Percentiles rank a stretch among this genome's conserved stretches.
phyloP scores from a whole-genome alignment of 2,329 filamentous ascomycete genomes.

The Penicillium digitatum region DNA sequence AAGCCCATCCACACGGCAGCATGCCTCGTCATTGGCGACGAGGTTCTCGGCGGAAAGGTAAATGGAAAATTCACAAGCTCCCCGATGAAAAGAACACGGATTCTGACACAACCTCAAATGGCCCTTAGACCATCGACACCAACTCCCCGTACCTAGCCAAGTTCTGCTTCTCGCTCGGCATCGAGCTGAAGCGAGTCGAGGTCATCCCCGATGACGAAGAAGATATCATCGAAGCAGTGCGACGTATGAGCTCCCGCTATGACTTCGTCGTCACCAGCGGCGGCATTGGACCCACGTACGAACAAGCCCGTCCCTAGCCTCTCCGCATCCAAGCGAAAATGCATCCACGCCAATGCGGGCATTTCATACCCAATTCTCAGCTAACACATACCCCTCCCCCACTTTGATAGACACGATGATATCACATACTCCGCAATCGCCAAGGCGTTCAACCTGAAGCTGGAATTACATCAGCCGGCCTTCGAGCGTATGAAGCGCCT shows the following conservation, averaged over 20 bases:
- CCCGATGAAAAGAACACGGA: neutral
- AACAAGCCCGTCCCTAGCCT: slow-evolving; percentile 12
- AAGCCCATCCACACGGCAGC: slow-evolving; percentile 81
- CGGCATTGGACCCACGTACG: slow-evolving; percentile 91
- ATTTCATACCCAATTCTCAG: neutral
- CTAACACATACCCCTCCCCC: neutral
- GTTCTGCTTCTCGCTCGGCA: slow-evolving; percentile 62
- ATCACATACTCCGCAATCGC: slow-evolving; percentile 95
- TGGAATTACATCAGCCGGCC: slow-evolving; percentile 73
- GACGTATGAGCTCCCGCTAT: slow-evolving; percentile 81
- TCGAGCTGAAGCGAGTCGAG: slow-evolving; percentile 77
- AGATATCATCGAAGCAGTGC: slow-evolving; percentile 83
- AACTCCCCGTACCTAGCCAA: slow-evolving; percentile 64
- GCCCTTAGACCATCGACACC: slow-evolving; percentile 57
- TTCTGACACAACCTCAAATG: neutral
- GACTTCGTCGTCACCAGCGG: slow-evolving; percentile 95
- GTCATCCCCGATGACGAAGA: slow-evolving; percentile 89
- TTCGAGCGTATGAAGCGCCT: slow-evolving; percentile 79
- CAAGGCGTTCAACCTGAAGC: slow-evolving; percentile 73
- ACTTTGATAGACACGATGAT: slow-evolving; percentile 82
- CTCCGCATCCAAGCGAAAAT: neutral
- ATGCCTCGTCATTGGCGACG: slow-evolving; percentile 94
- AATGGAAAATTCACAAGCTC: slow-evolving; percentile 17
- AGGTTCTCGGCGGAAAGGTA: slow-evolving; percentile 92
- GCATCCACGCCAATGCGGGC: neutral